phyloP scores from a whole-genome alignment of 2,329 filamentous ascomycete species.

The Mycogone perniciosa region DNA sequence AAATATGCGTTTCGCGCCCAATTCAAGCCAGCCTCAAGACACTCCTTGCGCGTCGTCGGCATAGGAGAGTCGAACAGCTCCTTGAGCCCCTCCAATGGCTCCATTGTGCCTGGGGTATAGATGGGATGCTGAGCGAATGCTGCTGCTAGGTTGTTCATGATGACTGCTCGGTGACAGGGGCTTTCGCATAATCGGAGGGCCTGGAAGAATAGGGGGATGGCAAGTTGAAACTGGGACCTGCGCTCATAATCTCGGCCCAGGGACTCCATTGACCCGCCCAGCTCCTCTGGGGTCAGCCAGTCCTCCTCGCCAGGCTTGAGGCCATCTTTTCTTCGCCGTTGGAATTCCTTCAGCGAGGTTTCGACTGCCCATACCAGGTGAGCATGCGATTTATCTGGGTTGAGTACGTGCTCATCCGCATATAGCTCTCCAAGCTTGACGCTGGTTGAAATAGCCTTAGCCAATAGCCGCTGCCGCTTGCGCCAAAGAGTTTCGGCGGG shows the following conservation, averaged over 20 bases:
- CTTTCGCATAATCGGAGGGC: slow-evolving; percentile 62
- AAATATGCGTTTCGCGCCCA: slow-evolving; percentile 76
- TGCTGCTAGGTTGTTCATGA: slow-evolving; percentile 81
- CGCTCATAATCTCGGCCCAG: slow-evolving; percentile 72
- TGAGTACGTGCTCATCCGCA: slow-evolving; percentile 65
- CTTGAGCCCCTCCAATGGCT: slow-evolving; percentile 24
- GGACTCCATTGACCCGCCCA: slow-evolving; percentile 68
- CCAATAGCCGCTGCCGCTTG: slow-evolving; percentile 60
- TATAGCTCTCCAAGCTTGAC: slow-evolving; percentile 85
- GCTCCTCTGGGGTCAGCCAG: slow-evolving; percentile 65
- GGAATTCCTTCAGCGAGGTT: slow-evolving; percentile 67
- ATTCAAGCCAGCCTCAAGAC: slow-evolving; percentile 62
- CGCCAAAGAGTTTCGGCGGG: slow-evolving; percentile 45
- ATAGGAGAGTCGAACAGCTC: slow-evolving; percentile 25
- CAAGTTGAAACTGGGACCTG: slow-evolving; percentile 69
- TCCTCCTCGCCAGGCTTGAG: slow-evolving; percentile 62
- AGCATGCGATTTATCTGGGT: slow-evolving; percentile 64
- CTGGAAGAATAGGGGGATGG: slow-evolving; percentile 80
- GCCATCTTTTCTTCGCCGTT: slow-evolving; percentile 59
- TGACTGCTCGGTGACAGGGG: slow-evolving; percentile 70
- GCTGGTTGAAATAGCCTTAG: slow-evolving; percentile 66
- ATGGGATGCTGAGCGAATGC: slow-evolving; percentile 63
- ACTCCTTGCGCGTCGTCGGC: slow-evolving; percentile 47
- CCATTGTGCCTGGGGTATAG: slow-evolving; percentile 23
- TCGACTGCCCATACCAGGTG: slow-evolving; percentile 79